phyloP scores from a whole-genome alignment of 148 eudicot genomes.

The Vaccinium vitisidaea region DNA sequence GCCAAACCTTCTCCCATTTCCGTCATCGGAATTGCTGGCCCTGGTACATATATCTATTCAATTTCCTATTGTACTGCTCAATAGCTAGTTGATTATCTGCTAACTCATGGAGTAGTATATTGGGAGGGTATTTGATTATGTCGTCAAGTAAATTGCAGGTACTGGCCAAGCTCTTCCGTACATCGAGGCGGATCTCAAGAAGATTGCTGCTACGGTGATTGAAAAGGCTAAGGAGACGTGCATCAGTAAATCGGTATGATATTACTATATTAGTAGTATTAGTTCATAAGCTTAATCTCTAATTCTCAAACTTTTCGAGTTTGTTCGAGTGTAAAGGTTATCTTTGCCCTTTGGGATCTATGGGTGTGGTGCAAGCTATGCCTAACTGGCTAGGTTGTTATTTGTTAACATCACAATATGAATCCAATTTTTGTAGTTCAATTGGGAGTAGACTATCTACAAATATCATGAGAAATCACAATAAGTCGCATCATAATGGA shows the following conservation, averaged over 20 bases:
- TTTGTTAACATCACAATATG: not conserved
- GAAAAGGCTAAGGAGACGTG: conserved; percentile 7
- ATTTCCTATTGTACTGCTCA: not conserved
- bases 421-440: not conserved
- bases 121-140: not conserved
- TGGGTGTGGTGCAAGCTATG: not conserved
- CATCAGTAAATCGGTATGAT: conserved; percentile 4
- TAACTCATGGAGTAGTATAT: not conserved
- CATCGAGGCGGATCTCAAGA: not conserved
- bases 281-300: too few species aligned
- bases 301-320: too few species aligned
- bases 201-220: not conserved
- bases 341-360: not conserved
- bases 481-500: not conserved
- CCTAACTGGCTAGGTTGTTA: not conserved
- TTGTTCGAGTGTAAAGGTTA: not conserved
- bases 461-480: not conserved
- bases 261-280: not conserved
- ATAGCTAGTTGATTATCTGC: not conserved
- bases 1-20: conserved; percentile 50
- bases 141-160: not conserved
- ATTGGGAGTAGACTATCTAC: not conserved
- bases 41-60: conserved; percentile 30
- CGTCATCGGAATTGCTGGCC: conserved; percentile 49
- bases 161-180: not conserved